These are phyloP conservation scores for Fraxinus platypoda DNA, from an alignment of 305 asterid genomes.

Conservation along the genomic window DNA sequence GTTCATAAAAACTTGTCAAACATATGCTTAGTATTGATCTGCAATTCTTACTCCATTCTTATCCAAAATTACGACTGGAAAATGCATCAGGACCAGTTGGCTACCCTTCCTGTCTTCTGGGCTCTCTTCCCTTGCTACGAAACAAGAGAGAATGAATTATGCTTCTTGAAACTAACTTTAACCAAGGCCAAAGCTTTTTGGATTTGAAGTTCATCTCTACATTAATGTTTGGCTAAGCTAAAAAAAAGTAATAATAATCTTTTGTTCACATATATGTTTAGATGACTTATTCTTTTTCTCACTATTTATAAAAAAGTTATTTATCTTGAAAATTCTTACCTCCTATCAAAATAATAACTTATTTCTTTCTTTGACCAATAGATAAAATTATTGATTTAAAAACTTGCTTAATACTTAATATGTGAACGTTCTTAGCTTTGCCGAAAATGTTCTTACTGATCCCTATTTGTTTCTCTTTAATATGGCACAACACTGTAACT, in stretches of 20 bases:
- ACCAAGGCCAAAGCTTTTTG: neutral
- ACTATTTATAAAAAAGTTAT: neutral
- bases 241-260: neutral
- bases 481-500: neutral
- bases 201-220: neutral
- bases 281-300: neutral
- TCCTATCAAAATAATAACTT: neutral
- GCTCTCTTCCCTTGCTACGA: neutral
- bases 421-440: neutral
- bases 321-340: neutral
- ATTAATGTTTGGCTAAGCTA: neutral
- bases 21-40: neutral
- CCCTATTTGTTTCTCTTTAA: neutral
- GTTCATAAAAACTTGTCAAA: neutral
- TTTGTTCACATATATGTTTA: neutral
- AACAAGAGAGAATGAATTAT: neutral
- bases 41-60: neutral
- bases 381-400: neutral
- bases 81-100: neutral
- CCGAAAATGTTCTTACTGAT: neutral
- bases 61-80: neutral
- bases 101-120: neutral
- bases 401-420: neutral
- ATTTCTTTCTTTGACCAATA: neutral
- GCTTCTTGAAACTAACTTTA: neutral